Percentiles rank a stretch among this genome's conserved stretches.
phyloP scores from a whole-genome alignment of 2,329 filamentous ascomycete genomes.

The Coniochaeta prunicola region DNA sequence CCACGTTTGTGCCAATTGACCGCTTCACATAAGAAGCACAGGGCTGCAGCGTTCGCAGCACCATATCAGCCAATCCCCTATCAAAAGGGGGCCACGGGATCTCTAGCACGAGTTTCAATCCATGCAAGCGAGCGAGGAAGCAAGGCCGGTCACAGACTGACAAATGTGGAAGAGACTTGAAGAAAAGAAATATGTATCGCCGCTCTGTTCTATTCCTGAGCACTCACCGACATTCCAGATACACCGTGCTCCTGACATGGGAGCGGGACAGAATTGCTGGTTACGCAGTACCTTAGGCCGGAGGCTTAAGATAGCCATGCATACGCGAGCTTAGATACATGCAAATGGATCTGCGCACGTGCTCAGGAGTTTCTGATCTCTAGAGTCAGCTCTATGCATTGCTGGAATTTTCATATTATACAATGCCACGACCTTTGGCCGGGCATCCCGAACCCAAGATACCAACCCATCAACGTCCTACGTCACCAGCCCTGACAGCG shows the following conservation, averaged over 20 bases:
- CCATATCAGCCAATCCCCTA: neutral
- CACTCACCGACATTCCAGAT: neutral
- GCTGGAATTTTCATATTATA: neutral
- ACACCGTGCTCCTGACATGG: neutral
- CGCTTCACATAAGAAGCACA: neutral
- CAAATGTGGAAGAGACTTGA: neutral
- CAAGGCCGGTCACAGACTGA: neutral
- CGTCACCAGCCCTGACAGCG: constrained; percentile 11
- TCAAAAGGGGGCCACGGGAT: neutral
- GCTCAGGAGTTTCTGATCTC: neutral
- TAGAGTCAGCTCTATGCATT: neutral
- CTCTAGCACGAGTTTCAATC: neutral
- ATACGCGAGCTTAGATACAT: neutral
- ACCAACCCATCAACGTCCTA: neutral
- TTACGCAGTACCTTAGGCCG: too few species aligned
- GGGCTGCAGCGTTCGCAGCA: neutral
- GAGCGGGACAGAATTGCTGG: neutral
- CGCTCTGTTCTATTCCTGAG: neutral
- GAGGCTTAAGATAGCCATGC: too few species aligned
- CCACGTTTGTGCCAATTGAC: neutral
- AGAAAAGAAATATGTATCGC: neutral
- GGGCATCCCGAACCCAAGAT: neutral
- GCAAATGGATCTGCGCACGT: too few species aligned
- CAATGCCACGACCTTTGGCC: neutral
- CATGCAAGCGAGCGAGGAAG: neutral